Conservation (phyloP, 2,329 filamentous ascomycete genomes). For the Rachicladosporium sp. region DNA sequence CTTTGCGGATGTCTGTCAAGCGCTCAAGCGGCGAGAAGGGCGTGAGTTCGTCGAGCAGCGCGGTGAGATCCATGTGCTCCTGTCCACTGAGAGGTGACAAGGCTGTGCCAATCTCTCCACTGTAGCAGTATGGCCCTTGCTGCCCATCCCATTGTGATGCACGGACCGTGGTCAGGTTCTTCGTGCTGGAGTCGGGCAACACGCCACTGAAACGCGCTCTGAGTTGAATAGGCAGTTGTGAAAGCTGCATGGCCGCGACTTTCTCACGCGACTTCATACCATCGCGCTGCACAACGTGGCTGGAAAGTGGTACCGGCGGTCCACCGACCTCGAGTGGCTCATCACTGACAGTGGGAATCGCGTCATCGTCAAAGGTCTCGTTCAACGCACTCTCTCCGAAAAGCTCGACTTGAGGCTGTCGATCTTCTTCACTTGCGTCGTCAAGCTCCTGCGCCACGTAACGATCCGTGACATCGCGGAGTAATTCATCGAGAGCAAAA, state of each 20-base stretch:
- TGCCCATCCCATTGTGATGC: conserved; percentile 8
- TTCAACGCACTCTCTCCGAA: conserved; percentile 14
- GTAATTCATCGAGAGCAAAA: too few species aligned
- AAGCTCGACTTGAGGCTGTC: conserved; percentile 2
- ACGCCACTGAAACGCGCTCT: not conserved
- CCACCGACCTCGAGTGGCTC: not conserved
- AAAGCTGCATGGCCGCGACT: conserved; percentile 8
- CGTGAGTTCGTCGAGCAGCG: not conserved
- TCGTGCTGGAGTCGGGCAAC: not conserved
- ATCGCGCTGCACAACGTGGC: conserved; percentile 8
- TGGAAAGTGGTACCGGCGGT: not conserved
- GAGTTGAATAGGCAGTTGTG: conserved; percentile 7
- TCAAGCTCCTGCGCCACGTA: not conserved
- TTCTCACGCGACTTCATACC: conserved; percentile 4
- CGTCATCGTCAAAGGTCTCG: conserved; percentile 8
- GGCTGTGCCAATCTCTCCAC: conserved; percentile 11
- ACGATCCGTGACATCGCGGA: too few species aligned
- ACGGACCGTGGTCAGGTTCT: conserved; percentile 5
- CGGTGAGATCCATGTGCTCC: conserved; percentile 1
- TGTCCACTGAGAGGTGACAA: not conserved
- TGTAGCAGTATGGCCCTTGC: conserved; percentile 12
- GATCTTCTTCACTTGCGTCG: conserved; percentile 1
- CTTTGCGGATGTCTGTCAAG: too few species aligned
- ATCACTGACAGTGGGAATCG: not conserved
- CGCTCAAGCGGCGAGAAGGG: not conserved